Evolutionary conservation across 306 rosid genomes (phyloP).

Genomic region (Ormosia emarginata): DNA sequence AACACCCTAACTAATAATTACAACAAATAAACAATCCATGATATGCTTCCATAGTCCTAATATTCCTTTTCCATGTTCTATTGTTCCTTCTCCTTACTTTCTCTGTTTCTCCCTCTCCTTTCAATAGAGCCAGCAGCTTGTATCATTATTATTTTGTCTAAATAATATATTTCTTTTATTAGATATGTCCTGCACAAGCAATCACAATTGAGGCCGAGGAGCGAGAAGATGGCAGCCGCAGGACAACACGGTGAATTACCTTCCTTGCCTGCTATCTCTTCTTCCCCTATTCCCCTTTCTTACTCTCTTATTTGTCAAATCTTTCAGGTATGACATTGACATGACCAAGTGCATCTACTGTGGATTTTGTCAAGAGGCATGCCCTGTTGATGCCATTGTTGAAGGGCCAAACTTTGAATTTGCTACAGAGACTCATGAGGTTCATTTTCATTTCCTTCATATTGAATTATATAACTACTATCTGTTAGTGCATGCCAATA

Average conservation of each 20-base stretch:
- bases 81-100: background rate
- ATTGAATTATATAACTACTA: background rate
- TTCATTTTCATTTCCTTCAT: constrained; percentile 23
- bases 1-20: background rate
- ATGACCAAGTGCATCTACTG: constrained; percentile 99
- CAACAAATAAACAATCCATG: background rate
- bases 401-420: constrained; percentile 99
- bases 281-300: background rate
- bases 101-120: background rate
- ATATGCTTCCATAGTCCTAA: background rate
- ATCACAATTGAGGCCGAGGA: constrained; percentile 99
- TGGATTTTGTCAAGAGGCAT: constrained; percentile 99
- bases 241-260: constrained; percentile 83
- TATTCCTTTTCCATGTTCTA: background rate
- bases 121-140: background rate
- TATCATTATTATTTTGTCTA: constrained; percentile 9
- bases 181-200: constrained; percentile 99
- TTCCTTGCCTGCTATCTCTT: background rate
- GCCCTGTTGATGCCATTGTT: constrained; percentile 99
- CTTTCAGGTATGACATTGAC: constrained; percentile 95
- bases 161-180: constrained; percentile 1
- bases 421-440: constrained; percentile 98
- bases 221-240: constrained; percentile 98
- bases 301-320: constrained; percentile 15
- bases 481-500: background rate